Evolutionary conservation across 129 eudicot genomes (phyloP).

Genomic region (Pittosporum tobira): DNA sequence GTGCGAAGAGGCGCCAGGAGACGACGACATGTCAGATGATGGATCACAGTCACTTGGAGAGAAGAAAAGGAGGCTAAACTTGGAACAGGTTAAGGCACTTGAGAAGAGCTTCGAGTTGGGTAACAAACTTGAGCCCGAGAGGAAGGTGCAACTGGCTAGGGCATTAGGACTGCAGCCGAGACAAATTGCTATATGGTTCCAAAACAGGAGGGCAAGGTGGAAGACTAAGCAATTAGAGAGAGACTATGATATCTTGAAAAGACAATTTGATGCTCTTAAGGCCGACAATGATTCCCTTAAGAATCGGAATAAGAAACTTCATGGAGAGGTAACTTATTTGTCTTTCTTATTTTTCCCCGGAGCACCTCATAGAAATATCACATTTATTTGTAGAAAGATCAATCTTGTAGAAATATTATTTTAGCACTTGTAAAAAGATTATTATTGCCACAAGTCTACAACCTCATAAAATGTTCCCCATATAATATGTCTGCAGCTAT

Average conservation of each 20-base stretch:
- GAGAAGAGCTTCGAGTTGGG: slow-evolving; percentile 82
- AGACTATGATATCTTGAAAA: slow-evolving; percentile 66
- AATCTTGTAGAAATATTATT: too few relatives aligned
- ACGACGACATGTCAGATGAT: slow-evolving; percentile 61
- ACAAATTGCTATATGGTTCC: slow-evolving; percentile 92
- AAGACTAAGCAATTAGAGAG: slow-evolving; percentile 83
- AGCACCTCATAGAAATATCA: too few relatives aligned
- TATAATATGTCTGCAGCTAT: slow-evolving; percentile 33
- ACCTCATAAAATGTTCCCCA: too few relatives aligned
- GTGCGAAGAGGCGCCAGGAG: slow-evolving; percentile 47
- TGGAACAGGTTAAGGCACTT: slow-evolving; percentile 75
- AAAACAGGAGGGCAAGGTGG: slow-evolving; percentile 85
- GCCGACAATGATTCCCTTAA: slow-evolving; percentile 76
- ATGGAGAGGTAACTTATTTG: slow-evolving; percentile 51
- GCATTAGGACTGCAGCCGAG: slow-evolving; percentile 76
- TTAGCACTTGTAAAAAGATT: too few relatives aligned
- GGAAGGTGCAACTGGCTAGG: slow-evolving; percentile 78
- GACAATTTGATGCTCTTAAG: slow-evolving; percentile 63
- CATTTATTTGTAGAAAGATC: too few relatives aligned
- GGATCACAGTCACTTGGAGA: slow-evolving; percentile 64
- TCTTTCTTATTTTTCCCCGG: not conserved
- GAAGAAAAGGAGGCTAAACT: slow-evolving; percentile 69
- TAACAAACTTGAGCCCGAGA: slow-evolving; percentile 72
- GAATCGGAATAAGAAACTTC: slow-evolving; percentile 64
- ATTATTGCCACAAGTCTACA: too few relatives aligned